Percentiles rank a stretch among this genome's conserved stretches.
phyloP scores from a whole-genome alignment of 331 rosid species.

The Malus hybrid region DNA sequence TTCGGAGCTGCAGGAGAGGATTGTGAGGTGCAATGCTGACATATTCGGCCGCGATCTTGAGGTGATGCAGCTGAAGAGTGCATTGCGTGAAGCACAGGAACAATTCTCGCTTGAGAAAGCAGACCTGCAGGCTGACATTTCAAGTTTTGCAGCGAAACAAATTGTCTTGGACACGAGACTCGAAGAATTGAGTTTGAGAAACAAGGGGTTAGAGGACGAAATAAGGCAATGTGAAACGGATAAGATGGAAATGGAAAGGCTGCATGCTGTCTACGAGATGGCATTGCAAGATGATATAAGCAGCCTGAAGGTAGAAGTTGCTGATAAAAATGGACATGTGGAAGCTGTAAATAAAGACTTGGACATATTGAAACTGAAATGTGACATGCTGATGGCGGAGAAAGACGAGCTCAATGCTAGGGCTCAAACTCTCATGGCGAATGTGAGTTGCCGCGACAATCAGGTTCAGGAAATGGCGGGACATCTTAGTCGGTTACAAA shows the following conservation, averaged over 20 bases:
- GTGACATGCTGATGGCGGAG: slow-evolving; percentile 47
- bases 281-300: slow-evolving; percentile 41
- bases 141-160: slow-evolving; percentile 25
- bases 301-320: slow-evolving; percentile 44
- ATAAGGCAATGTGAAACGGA: slow-evolving; percentile 32
- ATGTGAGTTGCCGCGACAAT: slow-evolving; percentile 33
- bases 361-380: slow-evolving; percentile 41
- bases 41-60: slow-evolving; percentile 28
- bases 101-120: slow-evolving; percentile 33
- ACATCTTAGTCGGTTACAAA: slow-evolving; percentile 16
- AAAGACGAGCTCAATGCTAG: slow-evolving; percentile 37
- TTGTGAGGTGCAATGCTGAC: slow-evolving; percentile 19
- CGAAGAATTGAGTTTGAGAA: slow-evolving; percentile 25
- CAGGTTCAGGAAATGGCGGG: slow-evolving; percentile 36
- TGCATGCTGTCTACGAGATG: slow-evolving; percentile 26
- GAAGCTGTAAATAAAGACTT: slow-evolving; percentile 52
- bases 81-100: slow-evolving; percentile 22
- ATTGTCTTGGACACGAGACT: slow-evolving; percentile 18
- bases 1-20: slow-evolving; percentile 30
- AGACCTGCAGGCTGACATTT: slow-evolving; percentile 26
- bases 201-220: slow-evolving; percentile 20
- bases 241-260: slow-evolving; percentile 33
- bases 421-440: slow-evolving; percentile 36
- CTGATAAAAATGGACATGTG: slow-evolving; percentile 20
- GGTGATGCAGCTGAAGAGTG: slow-evolving; percentile 34